Base-by-base conservation (phyloP, 176 grass and related monocot species). In the Oryza rufipogon region DNA sequence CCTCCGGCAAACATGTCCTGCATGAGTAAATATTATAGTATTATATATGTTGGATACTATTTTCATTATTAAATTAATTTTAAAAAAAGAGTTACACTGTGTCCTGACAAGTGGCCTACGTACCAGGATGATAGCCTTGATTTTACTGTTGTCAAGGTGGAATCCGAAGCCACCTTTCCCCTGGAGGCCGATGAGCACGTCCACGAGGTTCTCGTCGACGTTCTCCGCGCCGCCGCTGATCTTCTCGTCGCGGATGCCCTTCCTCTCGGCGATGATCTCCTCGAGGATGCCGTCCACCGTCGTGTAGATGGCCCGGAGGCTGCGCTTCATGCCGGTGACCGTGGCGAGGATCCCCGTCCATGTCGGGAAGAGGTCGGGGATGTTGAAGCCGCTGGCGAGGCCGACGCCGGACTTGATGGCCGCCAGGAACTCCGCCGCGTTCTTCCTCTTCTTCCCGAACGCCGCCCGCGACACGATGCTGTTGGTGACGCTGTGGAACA, bases 121-220 rank as follows among this genome's bases (percentile, higher is more conserved):
- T 56, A 82, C 79, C 16, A 10, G 7, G 2, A 54, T 1, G 6
- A 58, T 65, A 0, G 66, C 79, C 39, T 82, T 82, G 11, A 82
- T 72, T 7, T 56, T 26, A 5, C 58, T 49, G 22, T 41, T 56
- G 42, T 64, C 16, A 9, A 82, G 6, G 38, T 82, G 26, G 71
- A 49, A 71, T 3, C 47, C 71, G 3, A 82, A 4, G 64, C 79
- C 52, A 22, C 46, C 45, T 70, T 82, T 48, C 49, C 3, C 36
- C 79, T 82, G 68, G 66, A 82, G 15, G 41, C 16, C 30, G 52
- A 82, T 25, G 47, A 82, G 56, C 20, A 70, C 63, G 36, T 82
- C 79, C n/a, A 82, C 64, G 39, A 82, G 52, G 56, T 56, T 68
- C 34, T 68, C 42, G 6, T 82, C 58, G 20, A 61, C 12, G 13